Percentiles rank a stretch among this genome's conserved stretches.
Evolutionary conservation across 805 yeast genomes (phyloP).

Genomic region (Candida ficus): DNA sequence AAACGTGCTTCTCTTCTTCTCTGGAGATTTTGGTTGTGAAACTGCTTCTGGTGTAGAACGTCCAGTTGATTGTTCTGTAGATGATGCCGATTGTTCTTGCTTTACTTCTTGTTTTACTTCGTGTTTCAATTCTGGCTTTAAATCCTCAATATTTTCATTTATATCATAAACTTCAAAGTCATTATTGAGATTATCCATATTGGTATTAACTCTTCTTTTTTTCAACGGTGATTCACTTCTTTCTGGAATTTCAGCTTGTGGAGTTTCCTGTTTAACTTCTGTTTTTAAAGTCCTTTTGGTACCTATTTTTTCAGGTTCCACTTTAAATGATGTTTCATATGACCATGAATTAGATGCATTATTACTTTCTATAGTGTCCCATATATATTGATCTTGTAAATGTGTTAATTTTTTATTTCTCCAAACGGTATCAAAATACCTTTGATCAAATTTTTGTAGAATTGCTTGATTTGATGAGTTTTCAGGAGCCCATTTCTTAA

Average conservation of each 20-base stretch:
- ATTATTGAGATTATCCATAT: conserved; percentile 12
- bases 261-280: conserved; percentile 2
- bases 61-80: neutral
- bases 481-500: conserved; percentile 30
- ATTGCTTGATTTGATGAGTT: conserved; percentile 25
- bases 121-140: neutral
- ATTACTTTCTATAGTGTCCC: conserved; percentile 18
- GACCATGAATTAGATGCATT: conserved; percentile 8
- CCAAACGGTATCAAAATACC: conserved; percentile 17
- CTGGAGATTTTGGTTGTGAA: conserved; percentile 1
- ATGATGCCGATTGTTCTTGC: neutral
- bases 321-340: conserved; percentile 14
- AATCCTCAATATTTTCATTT: conserved; percentile 1
- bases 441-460: conserved; percentile 16
- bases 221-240: conserved; percentile 7
- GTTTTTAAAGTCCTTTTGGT: neutral
- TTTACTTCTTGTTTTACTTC: neutral
- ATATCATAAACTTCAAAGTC: conserved; percentile 16
- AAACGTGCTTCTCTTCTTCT: conserved; percentile 14
- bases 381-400: conserved; percentile 16
- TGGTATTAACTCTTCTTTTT: conserved; percentile 8
- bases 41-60: conserved; percentile 1
- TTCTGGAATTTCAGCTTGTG: neutral
- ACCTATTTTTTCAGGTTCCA: neutral
- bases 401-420: conserved; percentile 8